A percentile compares a stretch with the other conserved stretches of the same genome.
Conservation (phyloP, 768 basidiomycete genomes). For the Paxillus rubicundulus region DNA sequence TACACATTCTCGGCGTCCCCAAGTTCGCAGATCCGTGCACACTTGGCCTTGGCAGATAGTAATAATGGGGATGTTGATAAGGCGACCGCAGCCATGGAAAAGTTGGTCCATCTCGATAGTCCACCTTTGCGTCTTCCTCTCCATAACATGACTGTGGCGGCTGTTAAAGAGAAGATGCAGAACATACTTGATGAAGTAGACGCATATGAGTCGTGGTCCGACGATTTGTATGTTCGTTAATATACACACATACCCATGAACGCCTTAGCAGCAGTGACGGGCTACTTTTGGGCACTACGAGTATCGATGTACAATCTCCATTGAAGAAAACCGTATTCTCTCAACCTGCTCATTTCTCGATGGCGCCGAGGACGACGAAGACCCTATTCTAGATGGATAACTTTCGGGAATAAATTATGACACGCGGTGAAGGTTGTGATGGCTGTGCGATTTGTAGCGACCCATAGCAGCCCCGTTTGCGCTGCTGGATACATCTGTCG, state of each 20-base stretch:
- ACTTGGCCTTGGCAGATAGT: neutral
- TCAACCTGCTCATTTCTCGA: no score
- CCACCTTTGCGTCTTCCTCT: constrained; percentile 9
- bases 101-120: constrained; percentile 3
- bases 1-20: neutral
- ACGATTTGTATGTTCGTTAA: constrained; percentile 1
- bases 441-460: constrained; percentile 81
- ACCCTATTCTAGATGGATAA: no score
- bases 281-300: no score
- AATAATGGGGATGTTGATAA: constrained; percentile 7
- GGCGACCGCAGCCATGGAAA: constrained; percentile 2
- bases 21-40: neutral
- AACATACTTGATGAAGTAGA: constrained; percentile 1
- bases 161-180: constrained; percentile 1
- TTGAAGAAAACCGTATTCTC: no score
- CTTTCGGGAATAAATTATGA: no score
- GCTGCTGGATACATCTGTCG: constrained; percentile 89
- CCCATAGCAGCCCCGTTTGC: constrained; percentile 70
- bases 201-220: constrained; percentile 6
- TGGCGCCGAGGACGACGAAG: no score
- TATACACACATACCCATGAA: neutral
- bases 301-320: no score
- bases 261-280: no score
- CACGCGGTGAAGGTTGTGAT: constrained; percentile 84
- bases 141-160: neutral